Evolutionary conservation across 75 land plant species (phyloP), one percentile per base, ranked within the genome.

Genomic region (Picea glauca): DNA sequence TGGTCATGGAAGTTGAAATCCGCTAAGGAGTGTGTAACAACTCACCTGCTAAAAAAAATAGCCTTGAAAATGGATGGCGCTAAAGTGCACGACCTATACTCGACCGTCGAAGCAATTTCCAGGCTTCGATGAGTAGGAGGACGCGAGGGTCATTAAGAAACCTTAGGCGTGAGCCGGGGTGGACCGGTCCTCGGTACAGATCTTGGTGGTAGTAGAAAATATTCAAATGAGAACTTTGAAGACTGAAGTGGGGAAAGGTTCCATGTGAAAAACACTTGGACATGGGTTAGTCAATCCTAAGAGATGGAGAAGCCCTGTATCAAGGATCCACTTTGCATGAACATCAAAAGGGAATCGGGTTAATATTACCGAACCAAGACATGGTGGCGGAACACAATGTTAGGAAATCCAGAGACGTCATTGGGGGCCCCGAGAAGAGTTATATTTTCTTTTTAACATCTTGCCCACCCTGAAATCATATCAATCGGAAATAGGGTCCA

Each of bases 161-260:
- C 62, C 62, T 60, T 2, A 7, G 62, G 62, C 62, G 7, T 60
- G 62, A 60, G 17, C 62, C 8, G 3, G n/a, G 13, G 62, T 60
- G 62, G 62, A 60, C 4, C 2, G 13, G 62, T 3, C n/a, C 4
- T 9, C 12, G 3, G n/a, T 60, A 7, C 0, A 60, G 13, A 60
- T 60, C 62, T 60, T 60, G 62, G 62, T 60, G 62, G 62, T 60
- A 60, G 62, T 60, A 60, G 62, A 1, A 60, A 60, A 60, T 60
- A 60, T 60, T 60, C 62, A 60, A 60, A 60, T 60, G 62, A 60
- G 4, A 60, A 60, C 4, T 60, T 60, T 60, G n/a, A 60, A 60
- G 62, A 60, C 4, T 60, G n/a, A 60, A 17, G 62, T 60, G 62
- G n/a, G n/a, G 17, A 60, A 60, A 4, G 62, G 62, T 60, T 60